Conservation (phyloP, 345 rosid species). For the Jatropha curcas region DNA sequence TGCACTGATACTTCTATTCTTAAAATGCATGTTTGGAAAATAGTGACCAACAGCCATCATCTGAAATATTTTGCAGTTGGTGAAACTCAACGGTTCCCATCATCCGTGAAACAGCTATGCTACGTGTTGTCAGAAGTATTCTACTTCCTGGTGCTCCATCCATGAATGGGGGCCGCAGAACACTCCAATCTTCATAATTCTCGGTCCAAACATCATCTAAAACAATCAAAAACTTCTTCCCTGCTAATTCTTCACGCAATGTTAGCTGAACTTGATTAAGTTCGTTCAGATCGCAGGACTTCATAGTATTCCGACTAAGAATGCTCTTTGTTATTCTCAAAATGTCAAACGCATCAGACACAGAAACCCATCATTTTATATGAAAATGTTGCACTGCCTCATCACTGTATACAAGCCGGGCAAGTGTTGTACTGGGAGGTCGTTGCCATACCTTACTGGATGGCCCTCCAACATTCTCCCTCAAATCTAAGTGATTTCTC, state of each 20-base stretch:
- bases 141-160: neutral
- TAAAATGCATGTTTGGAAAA: constrained; percentile 10
- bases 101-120: neutral
- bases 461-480: no score
- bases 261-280: neutral
- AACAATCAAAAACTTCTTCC: neutral
- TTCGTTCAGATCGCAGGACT: neutral
- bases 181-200: neutral
- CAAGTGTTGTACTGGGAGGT: constrained; percentile 28
- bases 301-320: neutral
- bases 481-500: neutral
- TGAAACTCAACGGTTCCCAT: neutral
- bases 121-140: constrained; percentile 3
- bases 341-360: constrained; percentile 34
- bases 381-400: constrained; percentile 20
- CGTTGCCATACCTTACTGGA: no score
- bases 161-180: neutral
- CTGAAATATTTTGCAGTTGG: neutral
- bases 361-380: constrained; percentile 33
- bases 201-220: constrained; percentile 2
- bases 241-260: neutral
- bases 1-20: neutral
- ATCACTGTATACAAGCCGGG: constrained; percentile 26
- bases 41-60: constrained; percentile 16
- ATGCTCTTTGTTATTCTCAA: constrained; percentile 9